Base-by-base conservation (phyloP, 2,329 filamentous ascomycete genomes). In the Karstenula rhodostoma region DNA sequence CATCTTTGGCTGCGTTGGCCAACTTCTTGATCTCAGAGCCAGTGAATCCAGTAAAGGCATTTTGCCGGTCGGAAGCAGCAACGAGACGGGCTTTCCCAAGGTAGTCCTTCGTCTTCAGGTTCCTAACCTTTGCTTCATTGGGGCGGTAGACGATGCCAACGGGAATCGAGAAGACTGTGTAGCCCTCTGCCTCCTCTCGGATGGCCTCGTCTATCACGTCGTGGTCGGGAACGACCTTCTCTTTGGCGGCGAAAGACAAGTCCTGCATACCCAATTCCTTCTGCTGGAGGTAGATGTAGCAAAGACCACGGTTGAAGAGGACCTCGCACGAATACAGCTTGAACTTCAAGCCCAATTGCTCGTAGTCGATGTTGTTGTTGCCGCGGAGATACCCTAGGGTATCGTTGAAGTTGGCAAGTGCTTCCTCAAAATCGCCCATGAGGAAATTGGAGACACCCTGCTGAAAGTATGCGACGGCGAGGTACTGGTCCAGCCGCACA, bases 161-260 rank as follows among this genome's bases (percentile, higher is more conserved):
- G 0, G 95, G 95, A 56, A 98, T 98, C 0, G 94, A 98, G 81
- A 99, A 99, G 44, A 99, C 95, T 0, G 95, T 98, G 75, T 99
- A 99, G 49, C 94, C 95, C 85, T 97, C 93, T 61, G 95, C 95
- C 72, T 94, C 89, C 77, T 98, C 95, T 56, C 87, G 84, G 67
- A 99, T 98, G 4, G 95, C 95, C 79, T 99, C 95, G 72, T 99
- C 94, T 67, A 99, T 99, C 65, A 99, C 95, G 76, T 96, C 92
- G 80, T 99, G 95, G 71, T 98, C 94, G 57, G 94, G 90, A 1
- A 97, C 94, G 50, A 95, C 92, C 82, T 98, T 98, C 79, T 98
- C 95, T 78, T 97, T 95, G 27, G 92, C 91, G 0, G 95, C 95
- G 74, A 90, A 98, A 22, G 87, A 86, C 70, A 99, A 83, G 82